phyloP scores from a whole-genome alignment of 2,329 filamentous ascomycete species.

The Trichoderma afroharzianum region DNA sequence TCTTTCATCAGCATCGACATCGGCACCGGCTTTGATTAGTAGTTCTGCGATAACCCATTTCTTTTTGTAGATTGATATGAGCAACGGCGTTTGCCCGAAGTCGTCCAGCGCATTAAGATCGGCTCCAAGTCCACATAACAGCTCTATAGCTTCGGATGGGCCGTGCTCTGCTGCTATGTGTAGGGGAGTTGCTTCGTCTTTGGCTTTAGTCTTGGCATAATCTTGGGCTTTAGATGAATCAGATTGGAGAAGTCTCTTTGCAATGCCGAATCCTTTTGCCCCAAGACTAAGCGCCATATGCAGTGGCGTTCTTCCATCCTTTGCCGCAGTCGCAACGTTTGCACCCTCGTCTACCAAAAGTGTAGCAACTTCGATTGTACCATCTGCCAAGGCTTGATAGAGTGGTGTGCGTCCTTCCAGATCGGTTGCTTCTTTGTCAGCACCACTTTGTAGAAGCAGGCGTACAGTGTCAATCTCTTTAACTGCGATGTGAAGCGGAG shows the following conservation, averaged over 20 bases:
- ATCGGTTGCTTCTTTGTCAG: background rate
- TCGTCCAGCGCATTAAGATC: background rate
- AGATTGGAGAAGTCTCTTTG: background rate
- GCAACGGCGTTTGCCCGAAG: background rate
- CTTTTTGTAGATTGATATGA: background rate
- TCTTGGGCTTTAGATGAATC: background rate
- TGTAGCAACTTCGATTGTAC: background rate
- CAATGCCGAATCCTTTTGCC: background rate
- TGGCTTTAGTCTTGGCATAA: background rate
- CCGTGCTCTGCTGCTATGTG: background rate
- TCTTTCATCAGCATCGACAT: background rate
- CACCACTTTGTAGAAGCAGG: background rate
- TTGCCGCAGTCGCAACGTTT: background rate
- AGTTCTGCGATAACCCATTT: background rate
- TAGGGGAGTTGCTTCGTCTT: background rate
- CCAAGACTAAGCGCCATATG: background rate
- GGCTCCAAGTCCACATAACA: background rate
- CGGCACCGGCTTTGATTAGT: background rate
- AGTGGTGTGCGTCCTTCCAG: background rate
- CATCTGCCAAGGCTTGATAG: background rate
- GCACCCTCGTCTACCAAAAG: background rate
- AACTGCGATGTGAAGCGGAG: conserved; percentile 1
- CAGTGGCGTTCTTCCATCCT: background rate
- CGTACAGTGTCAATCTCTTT: background rate
- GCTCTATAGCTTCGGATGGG: background rate